Evolutionary conservation across 805 yeast species (phyloP).

Genomic region (Ogataea degrootiae): DNA sequence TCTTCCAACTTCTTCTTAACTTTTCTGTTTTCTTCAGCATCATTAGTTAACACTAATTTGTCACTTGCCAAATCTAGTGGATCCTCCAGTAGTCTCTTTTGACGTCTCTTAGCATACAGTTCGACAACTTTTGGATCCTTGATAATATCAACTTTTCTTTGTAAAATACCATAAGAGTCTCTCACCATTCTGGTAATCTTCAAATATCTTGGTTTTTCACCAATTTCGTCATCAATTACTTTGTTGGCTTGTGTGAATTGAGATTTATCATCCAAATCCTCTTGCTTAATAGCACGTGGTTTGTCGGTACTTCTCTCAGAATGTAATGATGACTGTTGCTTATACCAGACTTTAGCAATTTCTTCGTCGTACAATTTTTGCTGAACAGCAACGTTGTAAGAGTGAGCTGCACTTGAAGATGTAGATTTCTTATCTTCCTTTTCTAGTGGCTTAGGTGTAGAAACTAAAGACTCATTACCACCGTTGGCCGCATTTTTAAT

Average conservation of each 20-base stretch:
- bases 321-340: constrained; percentile 62
- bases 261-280: constrained; percentile 15
- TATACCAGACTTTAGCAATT: constrained; percentile 82
- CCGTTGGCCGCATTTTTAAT: constrained; percentile 18
- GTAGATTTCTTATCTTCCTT: constrained; percentile 35
- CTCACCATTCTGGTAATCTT: constrained; percentile 73
- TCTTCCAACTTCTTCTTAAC: constrained; percentile 74
- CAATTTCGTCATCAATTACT: constrained; percentile 28
- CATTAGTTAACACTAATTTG: constrained; percentile 71
- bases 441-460: constrained; percentile 17
- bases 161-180: constrained; percentile 82
- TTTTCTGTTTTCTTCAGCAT: constrained; percentile 76
- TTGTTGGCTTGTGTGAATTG: constrained; percentile 24
- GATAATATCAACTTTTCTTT: constrained; percentile 71
- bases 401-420: constrained; percentile 51
- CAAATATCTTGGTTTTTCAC: constrained; percentile 33
- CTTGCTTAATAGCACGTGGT: constrained; percentile 17
- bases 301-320: constrained; percentile 22
- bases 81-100: constrained; percentile 29
- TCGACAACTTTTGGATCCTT: constrained; percentile 84
- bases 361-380: constrained; percentile 92
- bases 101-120: constrained; percentile 65
- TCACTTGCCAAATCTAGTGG: constrained; percentile 60
- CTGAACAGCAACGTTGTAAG: constrained; percentile 77
- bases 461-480: constrained; percentile 11